Conservation (phyloP, 257 asterid genomes). For the Ilex aquifolium region DNA sequence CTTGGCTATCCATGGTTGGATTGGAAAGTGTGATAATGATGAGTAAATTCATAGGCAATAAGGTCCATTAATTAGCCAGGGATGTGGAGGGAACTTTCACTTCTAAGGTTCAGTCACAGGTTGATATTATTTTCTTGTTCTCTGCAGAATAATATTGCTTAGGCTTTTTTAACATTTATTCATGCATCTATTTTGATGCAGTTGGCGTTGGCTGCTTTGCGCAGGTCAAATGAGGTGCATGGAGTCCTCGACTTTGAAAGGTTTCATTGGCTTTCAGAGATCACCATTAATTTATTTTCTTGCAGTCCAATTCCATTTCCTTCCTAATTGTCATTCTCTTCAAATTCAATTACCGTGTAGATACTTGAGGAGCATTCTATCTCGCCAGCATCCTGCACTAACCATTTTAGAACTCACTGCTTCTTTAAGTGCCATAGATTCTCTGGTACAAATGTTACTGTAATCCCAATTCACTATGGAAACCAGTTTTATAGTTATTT, state of each 20-base stretch:
- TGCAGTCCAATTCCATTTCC: constrained; percentile 12
- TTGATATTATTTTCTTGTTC: too few relatives aligned
- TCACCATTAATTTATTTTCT: constrained; percentile 5
- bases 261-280: constrained; percentile 25
- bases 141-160: too few relatives aligned
- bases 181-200: constrained; percentile 25
- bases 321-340: constrained; percentile 16
- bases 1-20: too few relatives aligned
- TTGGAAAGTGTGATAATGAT: too few relatives aligned
- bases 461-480: too few relatives aligned
- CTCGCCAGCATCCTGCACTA: constrained; percentile 57
- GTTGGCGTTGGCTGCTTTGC: constrained; percentile 87
- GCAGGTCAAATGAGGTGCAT: constrained; percentile 44
- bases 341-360: constrained; percentile 26
- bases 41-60: too few relatives aligned
- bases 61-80: too few relatives aligned
- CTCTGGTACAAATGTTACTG: constrained; percentile 35
- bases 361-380: constrained; percentile 52
- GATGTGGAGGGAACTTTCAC: too few relatives aligned
- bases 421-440: constrained; percentile 49
- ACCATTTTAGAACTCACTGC: constrained; percentile 43
- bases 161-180: background rate
- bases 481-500: too few relatives aligned
- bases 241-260: constrained; percentile 63
- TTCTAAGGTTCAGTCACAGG: too few relatives aligned